Conservation (phyloP, 495 filamentous ascomycete species). For the Penicillium salamii region DNA sequence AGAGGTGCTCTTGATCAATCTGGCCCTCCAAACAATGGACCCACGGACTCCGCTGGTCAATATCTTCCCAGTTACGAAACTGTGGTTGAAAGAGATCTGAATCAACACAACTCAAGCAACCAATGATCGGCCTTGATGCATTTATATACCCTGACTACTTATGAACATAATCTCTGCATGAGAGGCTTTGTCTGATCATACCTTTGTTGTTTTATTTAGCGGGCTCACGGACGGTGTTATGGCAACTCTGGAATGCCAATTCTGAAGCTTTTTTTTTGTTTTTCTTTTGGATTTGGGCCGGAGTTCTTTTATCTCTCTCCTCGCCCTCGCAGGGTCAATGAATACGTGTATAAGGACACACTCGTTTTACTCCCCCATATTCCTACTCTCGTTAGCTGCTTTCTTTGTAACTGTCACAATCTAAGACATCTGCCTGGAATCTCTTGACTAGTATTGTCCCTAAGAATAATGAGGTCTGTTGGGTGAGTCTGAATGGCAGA, state of each 20-base stretch:
- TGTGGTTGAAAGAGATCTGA: slow-evolving; percentile 19
- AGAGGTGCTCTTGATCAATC: not conserved
- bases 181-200: slow-evolving; percentile 5
- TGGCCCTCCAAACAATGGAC: slow-evolving; percentile 40
- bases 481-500: too few relatives aligned
- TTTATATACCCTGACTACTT: slow-evolving; percentile 1
- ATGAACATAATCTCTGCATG: slow-evolving; percentile 16
- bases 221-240: slow-evolving; percentile 28
- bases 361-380: slow-evolving; percentile 6
- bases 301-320: not conserved
- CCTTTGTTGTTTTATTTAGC: slow-evolving; percentile 24
- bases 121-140: slow-evolving; percentile 46
- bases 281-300: slow-evolving; percentile 7
- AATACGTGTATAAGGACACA: slow-evolving; percentile 11
- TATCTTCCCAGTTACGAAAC: slow-evolving; percentile 25
- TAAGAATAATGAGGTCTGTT: too few relatives aligned
- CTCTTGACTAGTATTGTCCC: too few relatives aligned
- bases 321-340: slow-evolving; percentile 2
- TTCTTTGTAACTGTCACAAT: not conserved
- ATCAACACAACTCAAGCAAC: slow-evolving; percentile 14
- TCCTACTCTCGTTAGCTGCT: not conserved
- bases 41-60: slow-evolving; percentile 3
- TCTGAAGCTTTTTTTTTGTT: slow-evolving; percentile 5
- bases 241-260: slow-evolving; percentile 12
- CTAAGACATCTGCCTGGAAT: too few relatives aligned